Evolutionary conservation across 352 stramenopile genomes (phyloP).

Genomic region (Phytophthora hibernalis): DNA sequence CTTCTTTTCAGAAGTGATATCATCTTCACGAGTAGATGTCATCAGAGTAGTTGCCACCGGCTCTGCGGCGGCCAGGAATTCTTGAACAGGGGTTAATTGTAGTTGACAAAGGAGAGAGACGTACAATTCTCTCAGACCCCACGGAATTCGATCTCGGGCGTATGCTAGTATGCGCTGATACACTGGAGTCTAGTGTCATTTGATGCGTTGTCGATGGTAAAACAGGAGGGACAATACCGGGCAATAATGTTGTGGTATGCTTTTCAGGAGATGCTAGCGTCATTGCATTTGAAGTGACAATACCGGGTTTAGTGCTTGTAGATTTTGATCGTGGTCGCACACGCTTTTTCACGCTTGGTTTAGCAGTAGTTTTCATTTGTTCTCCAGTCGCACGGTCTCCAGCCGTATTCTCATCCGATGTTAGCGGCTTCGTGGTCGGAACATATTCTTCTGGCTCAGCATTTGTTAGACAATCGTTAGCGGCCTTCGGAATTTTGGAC

Average conservation of each 20-base stretch:
- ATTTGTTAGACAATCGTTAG: neutral
- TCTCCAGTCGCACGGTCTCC: neutral
- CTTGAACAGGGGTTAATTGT: conserved; percentile 12
- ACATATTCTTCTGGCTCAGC: neutral
- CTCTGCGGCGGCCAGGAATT: conserved; percentile 18
- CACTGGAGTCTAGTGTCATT: neutral
- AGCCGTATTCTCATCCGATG: neutral
- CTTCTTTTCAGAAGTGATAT: conserved; percentile 2
- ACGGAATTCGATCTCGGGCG: conserved; percentile 25
- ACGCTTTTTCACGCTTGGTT: neutral
- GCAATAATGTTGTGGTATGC: neutral
- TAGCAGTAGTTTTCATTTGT: conserved; percentile 1
- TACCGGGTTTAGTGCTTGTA: neutral
- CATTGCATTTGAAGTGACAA: neutral
- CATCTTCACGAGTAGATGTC: neutral
- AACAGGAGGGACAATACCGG: neutral
- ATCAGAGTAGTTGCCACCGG: neutral
- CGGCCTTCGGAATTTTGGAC: conserved; percentile 1
- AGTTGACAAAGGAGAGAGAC: conserved; percentile 15
- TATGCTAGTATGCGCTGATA: neutral
- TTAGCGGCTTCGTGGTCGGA: neutral
- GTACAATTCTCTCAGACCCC: conserved; percentile 6
- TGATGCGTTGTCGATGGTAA: neutral
- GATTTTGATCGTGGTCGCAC: conserved; percentile 9
- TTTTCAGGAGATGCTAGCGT: neutral